phyloP scores from a whole-genome alignment of 2,329 filamentous ascomycete species.

The Botrytis tulipae region DNA sequence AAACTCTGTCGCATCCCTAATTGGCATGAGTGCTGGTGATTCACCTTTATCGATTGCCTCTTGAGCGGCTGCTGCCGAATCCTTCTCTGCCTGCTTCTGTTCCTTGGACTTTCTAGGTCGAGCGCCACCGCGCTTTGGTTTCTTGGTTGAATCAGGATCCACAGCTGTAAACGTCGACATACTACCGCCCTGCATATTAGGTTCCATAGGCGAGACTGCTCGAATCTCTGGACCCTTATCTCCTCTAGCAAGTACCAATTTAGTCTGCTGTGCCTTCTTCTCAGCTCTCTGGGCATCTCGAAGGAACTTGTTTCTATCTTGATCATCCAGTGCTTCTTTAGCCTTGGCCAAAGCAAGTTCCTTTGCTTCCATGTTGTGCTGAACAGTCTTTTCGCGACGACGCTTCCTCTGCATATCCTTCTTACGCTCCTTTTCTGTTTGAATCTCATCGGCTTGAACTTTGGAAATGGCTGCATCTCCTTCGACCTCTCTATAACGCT shows the following conservation, averaged over 20 bases:
- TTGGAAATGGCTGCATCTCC: conserved; percentile 80
- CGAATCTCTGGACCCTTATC: conserved; percentile 72
- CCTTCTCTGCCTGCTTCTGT: conserved; percentile 78
- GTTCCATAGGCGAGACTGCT: conserved; percentile 67
- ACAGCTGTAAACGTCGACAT: conserved; percentile 76
- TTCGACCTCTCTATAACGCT: conserved; percentile 72
- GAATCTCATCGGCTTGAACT: conserved; percentile 85
- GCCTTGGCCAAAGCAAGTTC: conserved; percentile 78
- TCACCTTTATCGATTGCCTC: conserved; percentile 77
- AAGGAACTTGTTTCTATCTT: conserved; percentile 75
- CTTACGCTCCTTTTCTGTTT: conserved; percentile 96
- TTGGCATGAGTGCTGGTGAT: conserved; percentile 59
- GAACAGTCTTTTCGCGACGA: conserved; percentile 92
- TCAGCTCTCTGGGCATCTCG: conserved; percentile 85
- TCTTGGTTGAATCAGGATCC: conserved; percentile 50
- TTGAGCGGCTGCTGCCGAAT: conserved; percentile 82
- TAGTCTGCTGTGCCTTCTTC: conserved; percentile 90
- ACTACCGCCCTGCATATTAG: conserved; percentile 79
- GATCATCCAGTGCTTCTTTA: conserved; percentile 74
- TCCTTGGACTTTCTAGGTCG: conserved; percentile 89
- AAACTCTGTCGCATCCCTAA: conserved; percentile 11
- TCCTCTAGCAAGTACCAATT: conserved; percentile 80
- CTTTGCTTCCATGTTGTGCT: conserved; percentile 87
- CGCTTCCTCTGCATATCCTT: conserved; percentile 99
- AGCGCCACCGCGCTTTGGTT: conserved; percentile 50